Evolutionary conservation across 805 yeast species (phyloP).

Genomic region (Myxozyma udenii): DNA sequence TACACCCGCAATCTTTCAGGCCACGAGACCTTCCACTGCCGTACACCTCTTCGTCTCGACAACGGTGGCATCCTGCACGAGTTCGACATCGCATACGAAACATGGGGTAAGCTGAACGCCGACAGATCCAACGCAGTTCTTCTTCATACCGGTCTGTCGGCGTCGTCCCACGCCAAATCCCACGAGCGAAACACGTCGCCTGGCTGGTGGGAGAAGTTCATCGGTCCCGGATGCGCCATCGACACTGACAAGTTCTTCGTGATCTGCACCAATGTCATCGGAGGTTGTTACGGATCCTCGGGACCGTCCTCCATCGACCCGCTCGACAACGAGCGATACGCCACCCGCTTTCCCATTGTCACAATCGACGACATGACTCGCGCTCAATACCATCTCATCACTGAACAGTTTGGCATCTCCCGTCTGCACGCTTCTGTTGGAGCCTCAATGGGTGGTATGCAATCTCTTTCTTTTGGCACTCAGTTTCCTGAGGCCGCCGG

Average conservation of each 20-base stretch:
- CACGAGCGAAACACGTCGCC: slow-evolving; percentile 62
- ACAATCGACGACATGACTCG: slow-evolving; percentile 88
- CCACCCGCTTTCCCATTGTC: slow-evolving; percentile 81
- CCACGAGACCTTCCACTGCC: slow-evolving; percentile 54
- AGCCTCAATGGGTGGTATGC: slow-evolving; percentile 99
- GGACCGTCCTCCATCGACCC: slow-evolving; percentile 86
- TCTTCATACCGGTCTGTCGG: slow-evolving; percentile 87
- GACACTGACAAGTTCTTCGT: slow-evolving; percentile 81
- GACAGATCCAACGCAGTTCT: slow-evolving; percentile 69
- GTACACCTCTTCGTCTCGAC: slow-evolving; percentile 66
- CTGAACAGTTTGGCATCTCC: slow-evolving; percentile 56
- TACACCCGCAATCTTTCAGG: slow-evolving; percentile 69
- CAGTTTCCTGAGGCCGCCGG: slow-evolving; percentile 77
- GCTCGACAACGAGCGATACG: slow-evolving; percentile 62
- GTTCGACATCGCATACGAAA: slow-evolving; percentile 83
- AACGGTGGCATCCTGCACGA: slow-evolving; percentile 75
- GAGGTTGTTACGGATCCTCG: slow-evolving; percentile 93
- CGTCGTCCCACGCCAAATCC: slow-evolving; percentile 89
- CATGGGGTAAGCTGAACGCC: slow-evolving; percentile 76
- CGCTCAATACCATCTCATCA: slow-evolving; percentile 72
- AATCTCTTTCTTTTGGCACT: slow-evolving; percentile 79
- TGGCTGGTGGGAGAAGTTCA: slow-evolving; percentile 97
- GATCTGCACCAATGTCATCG: slow-evolving; percentile 86
- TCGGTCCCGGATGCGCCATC: slow-evolving; percentile 73
- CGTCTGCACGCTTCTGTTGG: slow-evolving; percentile 80